Conservation (phyloP, 75 land plant genomes). For the Picea glauca region DNA sequence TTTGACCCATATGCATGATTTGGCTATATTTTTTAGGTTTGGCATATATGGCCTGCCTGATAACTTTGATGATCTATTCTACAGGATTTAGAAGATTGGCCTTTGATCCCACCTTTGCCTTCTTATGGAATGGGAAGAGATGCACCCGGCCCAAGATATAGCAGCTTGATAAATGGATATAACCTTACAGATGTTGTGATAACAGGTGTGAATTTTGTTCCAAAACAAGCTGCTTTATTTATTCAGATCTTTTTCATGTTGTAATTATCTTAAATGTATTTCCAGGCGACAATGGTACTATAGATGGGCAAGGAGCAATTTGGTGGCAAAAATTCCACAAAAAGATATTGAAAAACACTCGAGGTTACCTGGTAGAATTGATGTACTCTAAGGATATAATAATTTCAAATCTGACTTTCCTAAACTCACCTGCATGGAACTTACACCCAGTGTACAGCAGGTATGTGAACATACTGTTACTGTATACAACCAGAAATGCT, state of each 20-base stretch:
- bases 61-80: not conserved
- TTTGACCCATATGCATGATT: too few species aligned
- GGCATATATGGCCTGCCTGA: not conserved
- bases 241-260: not conserved
- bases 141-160: constrained; percentile 44
- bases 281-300: constrained; percentile 68
- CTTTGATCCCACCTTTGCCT: constrained; percentile 56
- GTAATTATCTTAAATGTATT: not conserved
- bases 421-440: constrained; percentile 72
- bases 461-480: not conserved
- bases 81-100: constrained; percentile 52
- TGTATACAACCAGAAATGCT: not conserved
- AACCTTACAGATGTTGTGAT: constrained; percentile 71
- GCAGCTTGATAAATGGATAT: constrained; percentile 53
- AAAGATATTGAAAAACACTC: constrained; percentile 40
- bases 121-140: constrained; percentile 75
- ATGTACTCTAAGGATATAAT: constrained; percentile 44
- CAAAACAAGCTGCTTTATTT: not conserved
- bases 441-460: constrained; percentile 81
- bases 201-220: constrained; percentile 35
- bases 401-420: constrained; percentile 57
- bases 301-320: constrained; percentile 63
- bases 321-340: constrained; percentile 61
- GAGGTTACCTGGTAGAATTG: constrained; percentile 64
- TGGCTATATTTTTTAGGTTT: not conserved